These are phyloP conservation scores for Annulohypoxylon maeteangense DNA, from an alignment of 495 filamentous ascomycete species.

Conservation along the genomic window DNA sequence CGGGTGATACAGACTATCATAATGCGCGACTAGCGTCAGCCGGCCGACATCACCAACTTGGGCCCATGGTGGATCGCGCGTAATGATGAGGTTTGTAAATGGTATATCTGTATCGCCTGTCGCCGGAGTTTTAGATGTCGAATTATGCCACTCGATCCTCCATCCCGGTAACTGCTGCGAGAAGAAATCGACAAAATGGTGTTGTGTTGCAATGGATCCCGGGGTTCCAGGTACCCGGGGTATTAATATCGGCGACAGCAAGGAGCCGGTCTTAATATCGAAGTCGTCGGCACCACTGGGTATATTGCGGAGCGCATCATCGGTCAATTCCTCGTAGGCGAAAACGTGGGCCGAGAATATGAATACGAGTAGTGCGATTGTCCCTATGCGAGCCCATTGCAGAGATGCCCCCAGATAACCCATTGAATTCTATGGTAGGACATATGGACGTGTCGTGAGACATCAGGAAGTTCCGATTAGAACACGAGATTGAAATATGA, in stretches of 20 bases:
- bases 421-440: slow-evolving; percentile 15
- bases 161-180: slow-evolving; percentile 74
- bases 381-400: slow-evolving; percentile 33
- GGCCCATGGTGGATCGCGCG: slow-evolving; percentile 83
- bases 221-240: slow-evolving; percentile 85
- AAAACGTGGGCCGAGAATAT: slow-evolving; percentile 32
- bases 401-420: slow-evolving; percentile 24
- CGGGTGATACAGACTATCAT: slow-evolving; percentile 81
- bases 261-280: slow-evolving; percentile 70
- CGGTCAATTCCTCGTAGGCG: slow-evolving; percentile 80
- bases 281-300: slow-evolving; percentile 75
- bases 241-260: slow-evolving; percentile 83
- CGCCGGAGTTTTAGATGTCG: slow-evolving; percentile 75
- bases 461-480: slow-evolving; percentile 12
- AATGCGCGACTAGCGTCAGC: slow-evolving; percentile 91
- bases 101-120: slow-evolving; percentile 73
- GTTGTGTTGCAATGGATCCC: slow-evolving; percentile 73
- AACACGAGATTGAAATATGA: slow-evolving; percentile 2
- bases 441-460: slow-evolving; percentile 13
- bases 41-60: slow-evolving; percentile 72
- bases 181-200: slow-evolving; percentile 84
- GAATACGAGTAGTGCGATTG: slow-evolving; percentile 30
- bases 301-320: slow-evolving; percentile 70
- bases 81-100: slow-evolving; percentile 83
- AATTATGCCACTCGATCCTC: slow-evolving; percentile 84